These are phyloP conservation scores for Haemoproteus tartakovskyi DNA, from an alignment of 169 alveolate genomes.

Conservation along the genomic window DNA sequence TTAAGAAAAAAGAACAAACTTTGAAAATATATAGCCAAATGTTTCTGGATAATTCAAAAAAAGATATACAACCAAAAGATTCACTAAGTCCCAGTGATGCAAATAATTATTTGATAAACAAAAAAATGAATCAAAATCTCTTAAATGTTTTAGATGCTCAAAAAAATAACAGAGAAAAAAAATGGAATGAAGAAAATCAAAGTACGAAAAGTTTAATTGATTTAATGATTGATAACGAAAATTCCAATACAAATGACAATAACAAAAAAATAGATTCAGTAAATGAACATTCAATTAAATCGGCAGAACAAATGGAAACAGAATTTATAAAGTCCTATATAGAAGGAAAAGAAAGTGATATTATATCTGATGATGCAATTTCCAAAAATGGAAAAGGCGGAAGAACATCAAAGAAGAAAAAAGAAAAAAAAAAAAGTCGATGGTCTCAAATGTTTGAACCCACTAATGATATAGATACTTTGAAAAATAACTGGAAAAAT, in stretches of 20 bases:
- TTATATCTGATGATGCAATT: slow-evolving; percentile 5
- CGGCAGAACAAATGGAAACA: slow-evolving; percentile 62
- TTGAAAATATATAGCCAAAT: slow-evolving; percentile 38
- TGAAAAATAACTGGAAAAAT: slow-evolving; percentile 49
- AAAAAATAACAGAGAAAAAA: neutral
- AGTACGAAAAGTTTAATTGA: slow-evolving; percentile 33
- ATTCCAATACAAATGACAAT: too few relatives aligned
- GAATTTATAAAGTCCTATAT: slow-evolving; percentile 55
- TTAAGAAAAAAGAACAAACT: slow-evolving; percentile 44
- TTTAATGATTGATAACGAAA: slow-evolving; percentile 36
- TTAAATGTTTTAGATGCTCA: slow-evolving; percentile 5
- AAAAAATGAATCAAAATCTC: slow-evolving; percentile 12
- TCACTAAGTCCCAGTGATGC: neutral
- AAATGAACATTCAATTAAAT: slow-evolving; percentile 56
- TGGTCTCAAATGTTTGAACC: slow-evolving; percentile 30
- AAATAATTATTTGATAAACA: slow-evolving; percentile 3
- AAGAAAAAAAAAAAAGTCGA: slow-evolving; percentile 13
- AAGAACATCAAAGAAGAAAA: slow-evolving; percentile 9
- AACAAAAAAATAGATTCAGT: slow-evolving; percentile 41
- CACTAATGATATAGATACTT: slow-evolving; percentile 4
- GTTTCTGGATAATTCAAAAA: slow-evolving; percentile 8
- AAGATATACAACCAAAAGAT: too few relatives aligned
- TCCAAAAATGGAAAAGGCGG: slow-evolving; percentile 26
- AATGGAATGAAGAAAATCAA: neutral
- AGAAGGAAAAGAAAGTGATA: slow-evolving; percentile 20